These are phyloP conservation scores for Gynochthodes officinalis DNA, from an alignment of 257 asterid species.

Conservation along the genomic window DNA sequence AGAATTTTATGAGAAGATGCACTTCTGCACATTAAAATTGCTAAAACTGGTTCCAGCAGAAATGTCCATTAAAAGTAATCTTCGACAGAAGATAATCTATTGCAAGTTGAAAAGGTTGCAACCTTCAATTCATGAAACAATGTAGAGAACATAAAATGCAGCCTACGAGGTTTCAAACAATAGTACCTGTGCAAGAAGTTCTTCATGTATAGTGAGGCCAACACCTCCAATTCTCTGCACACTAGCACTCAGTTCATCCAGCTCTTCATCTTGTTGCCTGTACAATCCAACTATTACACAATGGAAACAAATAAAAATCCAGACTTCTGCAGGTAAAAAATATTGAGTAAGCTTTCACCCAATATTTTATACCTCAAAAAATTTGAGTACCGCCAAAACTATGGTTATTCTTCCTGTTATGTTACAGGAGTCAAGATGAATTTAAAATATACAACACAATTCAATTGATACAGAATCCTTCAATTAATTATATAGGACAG, in stretches of 20 bases:
- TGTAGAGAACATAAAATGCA: background rate
- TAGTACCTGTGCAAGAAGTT: slow-evolving; percentile 80
- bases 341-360: background rate
- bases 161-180: background rate
- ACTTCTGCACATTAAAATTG: background rate
- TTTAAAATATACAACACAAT: too few relatives aligned
- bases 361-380: background rate
- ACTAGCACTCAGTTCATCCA: slow-evolving; percentile 73
- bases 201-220: slow-evolving; percentile 97
- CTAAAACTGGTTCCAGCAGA: background rate
- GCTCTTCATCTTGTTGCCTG: slow-evolving; percentile 30
- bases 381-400: background rate
- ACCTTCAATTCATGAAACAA: background rate
- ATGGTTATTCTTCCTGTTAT: background rate
- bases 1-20: background rate
- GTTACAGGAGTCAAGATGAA: too few relatives aligned
- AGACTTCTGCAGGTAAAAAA: background rate
- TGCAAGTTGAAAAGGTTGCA: slow-evolving; percentile 1
- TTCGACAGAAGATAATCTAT: background rate
- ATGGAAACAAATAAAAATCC: background rate
- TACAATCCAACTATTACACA: background rate
- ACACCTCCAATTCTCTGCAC: slow-evolving; percentile 91
- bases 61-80: background rate
- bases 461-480: background rate
- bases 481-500: background rate